These are phyloP conservation scores for Diaporthe sp. DNA, from an alignment of 2,329 filamentous ascomycete species.

Conservation along the genomic window DNA sequence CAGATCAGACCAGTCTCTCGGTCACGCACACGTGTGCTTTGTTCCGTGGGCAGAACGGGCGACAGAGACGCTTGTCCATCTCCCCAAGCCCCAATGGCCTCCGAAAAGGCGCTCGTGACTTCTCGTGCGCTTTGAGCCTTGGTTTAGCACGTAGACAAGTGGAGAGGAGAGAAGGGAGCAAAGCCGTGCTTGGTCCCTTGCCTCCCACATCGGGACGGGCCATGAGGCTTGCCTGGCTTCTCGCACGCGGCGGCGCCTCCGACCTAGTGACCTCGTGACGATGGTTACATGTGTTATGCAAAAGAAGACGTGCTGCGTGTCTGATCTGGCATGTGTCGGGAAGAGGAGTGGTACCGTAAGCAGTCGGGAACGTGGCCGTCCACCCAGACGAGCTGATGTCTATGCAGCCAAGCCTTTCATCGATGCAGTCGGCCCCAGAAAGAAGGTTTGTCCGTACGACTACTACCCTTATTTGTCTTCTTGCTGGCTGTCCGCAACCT, in stretches of 20 bases:
- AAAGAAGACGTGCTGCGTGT: background rate
- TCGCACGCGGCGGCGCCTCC: background rate
- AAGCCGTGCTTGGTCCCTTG: slow-evolving; percentile 4
- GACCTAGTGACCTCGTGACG: background rate
- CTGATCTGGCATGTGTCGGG: slow-evolving; percentile 9
- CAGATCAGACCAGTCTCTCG: background rate
- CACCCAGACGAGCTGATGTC: background rate
- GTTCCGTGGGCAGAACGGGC: background rate
- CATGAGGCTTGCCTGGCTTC: background rate
- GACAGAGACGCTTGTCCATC: background rate
- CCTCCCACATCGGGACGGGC: background rate
- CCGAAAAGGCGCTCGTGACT: slow-evolving; percentile 5
- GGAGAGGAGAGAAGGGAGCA: background rate
- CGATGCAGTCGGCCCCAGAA: slow-evolving; percentile 2
- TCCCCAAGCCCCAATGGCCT: background rate
- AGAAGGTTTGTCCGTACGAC: slow-evolving; percentile 16
- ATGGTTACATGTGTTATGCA: slow-evolving; percentile 6
- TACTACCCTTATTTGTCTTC: background rate
- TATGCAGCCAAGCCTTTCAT: slow-evolving; percentile 19
- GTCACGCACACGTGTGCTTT: slow-evolving; percentile 21
- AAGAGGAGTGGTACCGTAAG: background rate
- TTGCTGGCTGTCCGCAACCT: background rate
- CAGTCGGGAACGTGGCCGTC: background rate
- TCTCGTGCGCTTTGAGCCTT: slow-evolving; percentile 14
- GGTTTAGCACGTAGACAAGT: background rate